phyloP scores from a whole-genome alignment of 2,329 filamentous ascomycete genomes.

The Trichoderma sp. region DNA sequence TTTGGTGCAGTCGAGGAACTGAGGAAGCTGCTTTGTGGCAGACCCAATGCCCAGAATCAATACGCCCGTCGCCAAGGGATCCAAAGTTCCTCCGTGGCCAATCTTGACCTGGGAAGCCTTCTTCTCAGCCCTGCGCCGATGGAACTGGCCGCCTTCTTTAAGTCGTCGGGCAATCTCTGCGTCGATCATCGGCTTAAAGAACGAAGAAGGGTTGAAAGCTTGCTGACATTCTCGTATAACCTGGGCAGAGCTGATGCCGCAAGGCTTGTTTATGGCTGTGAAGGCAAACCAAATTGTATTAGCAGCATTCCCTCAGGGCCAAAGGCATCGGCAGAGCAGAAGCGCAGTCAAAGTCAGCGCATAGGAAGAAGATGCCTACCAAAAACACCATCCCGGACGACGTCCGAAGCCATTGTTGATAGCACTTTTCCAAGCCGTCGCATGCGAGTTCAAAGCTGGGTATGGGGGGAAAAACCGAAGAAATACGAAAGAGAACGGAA shows the following conservation, averaged over 20 bases:
- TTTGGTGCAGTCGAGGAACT: slow-evolving; percentile 88
- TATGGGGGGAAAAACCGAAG: slow-evolving; percentile 62
- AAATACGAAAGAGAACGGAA: neutral
- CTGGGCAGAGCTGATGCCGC: slow-evolving; percentile 84
- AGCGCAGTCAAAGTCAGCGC: neutral
- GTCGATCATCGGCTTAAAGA: slow-evolving; percentile 79
- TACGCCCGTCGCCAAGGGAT: slow-evolving; percentile 91
- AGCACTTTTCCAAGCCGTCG: slow-evolving; percentile 38
- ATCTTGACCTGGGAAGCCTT: slow-evolving; percentile 79
- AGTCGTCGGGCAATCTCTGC: slow-evolving; percentile 60
- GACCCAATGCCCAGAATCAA: slow-evolving; percentile 85
- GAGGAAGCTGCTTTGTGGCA: slow-evolving; percentile 79
- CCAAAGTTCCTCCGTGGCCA: slow-evolving; percentile 93
- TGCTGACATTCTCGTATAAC: slow-evolving; percentile 85
- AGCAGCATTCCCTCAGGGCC: neutral
- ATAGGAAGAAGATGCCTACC: slow-evolving; percentile 46
- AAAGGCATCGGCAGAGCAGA: neutral
- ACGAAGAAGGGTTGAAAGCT: slow-evolving; percentile 77
- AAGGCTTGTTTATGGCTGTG: slow-evolving; percentile 89
- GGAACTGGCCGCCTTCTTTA: slow-evolving; percentile 63
- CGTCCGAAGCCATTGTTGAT: slow-evolving; percentile 58
- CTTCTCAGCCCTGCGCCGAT: slow-evolving; percentile 61
- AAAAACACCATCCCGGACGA: slow-evolving; percentile 61
- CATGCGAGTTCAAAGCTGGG: slow-evolving; percentile 52
- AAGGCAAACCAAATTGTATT: slow-evolving; percentile 19